phyloP scores from a whole-genome alignment of 1,284 basidiomycete species.

The Tilletia horrida region DNA sequence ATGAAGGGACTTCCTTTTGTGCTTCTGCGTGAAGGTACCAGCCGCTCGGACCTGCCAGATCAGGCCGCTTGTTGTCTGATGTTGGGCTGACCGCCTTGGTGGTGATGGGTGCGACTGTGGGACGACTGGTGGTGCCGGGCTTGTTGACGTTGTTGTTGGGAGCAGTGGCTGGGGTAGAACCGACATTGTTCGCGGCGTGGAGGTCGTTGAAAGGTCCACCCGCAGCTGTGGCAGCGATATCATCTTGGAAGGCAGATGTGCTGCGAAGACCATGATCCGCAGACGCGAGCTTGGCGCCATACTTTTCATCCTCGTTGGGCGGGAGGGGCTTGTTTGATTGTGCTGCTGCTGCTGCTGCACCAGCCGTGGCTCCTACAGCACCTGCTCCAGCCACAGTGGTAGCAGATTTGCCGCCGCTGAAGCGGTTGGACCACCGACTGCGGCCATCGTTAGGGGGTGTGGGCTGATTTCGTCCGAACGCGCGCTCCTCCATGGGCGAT shows the following conservation, averaged over 20 bases:
- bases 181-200: neutral
- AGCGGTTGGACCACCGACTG: neutral
- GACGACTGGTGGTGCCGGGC: too few species aligned
- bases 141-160: too few species aligned
- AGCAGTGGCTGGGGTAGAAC: too few species aligned
- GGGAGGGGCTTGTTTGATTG: neutral
- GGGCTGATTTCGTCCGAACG: neutral
- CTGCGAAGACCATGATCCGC: too few species aligned
- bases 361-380: neutral
- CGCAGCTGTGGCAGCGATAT: too few species aligned
- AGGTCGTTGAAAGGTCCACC: neutral
- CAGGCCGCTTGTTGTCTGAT: too few species aligned
- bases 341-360: neutral
- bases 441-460: neutral
- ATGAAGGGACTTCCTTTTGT: slow-evolving; percentile 7
- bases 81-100: too few species aligned
- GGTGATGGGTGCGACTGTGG: too few species aligned
- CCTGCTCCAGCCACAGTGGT: neutral
- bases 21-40: slow-evolving; percentile 9
- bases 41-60: neutral
- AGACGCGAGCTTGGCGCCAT: neutral
- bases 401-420: neutral
- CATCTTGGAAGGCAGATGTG: too few species aligned
- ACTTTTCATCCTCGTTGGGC: slow-evolving; percentile 9
- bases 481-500: neutral